Evolutionary conservation across 768 basidiomycete genomes (phyloP), one percentile per base, ranked within the genome.

Genomic region (Cyclocybe cylindracea): DNA sequence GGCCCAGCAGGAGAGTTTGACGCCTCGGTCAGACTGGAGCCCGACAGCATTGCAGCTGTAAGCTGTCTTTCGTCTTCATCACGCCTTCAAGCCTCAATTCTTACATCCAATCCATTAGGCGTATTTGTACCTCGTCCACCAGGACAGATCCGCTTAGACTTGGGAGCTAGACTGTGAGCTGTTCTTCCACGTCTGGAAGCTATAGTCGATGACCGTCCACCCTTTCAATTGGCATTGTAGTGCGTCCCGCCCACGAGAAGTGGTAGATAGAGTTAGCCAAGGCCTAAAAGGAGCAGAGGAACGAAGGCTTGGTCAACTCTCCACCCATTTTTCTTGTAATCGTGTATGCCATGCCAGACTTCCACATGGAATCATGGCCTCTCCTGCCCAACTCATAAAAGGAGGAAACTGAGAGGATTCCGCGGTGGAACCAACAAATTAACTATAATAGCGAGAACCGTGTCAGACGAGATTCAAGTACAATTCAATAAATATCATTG

Each of bases 101-200:
- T 40, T 7, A 34, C 19, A 37, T 10, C 45, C 49, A 33, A 57
- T 6, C 39, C 5, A 14, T 1, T 54, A 90, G 88, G 69, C 84
- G 1, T 89, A 89, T 60, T 68, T 87, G 33, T 80, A 79, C 61
- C 80, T 91, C 14, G 78, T 73, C 6, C 78, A 82, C 45, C 89
- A 90, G 68, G 85, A 87, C 46, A 76, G 80, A 29, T 86, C 86
- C 37, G 79, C 85, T 5, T 87, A 80, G 85, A 85, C 86, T 7
- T 91, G 87, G 87, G 89, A 91, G 62, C 74, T 91, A 29, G 89
- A 91, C 56, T 71, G 88, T 89, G 61, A 72, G 87, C 70, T 7
- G 4, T n/a, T n/a, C 7, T 24, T 46, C 9, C 11, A 36, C 39
- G 31, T 7, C 33, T 4, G 11, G 18, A 19, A 48, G 16, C 13